Base-by-base conservation (phyloP, 2,329 filamentous ascomycete species). In the Alternaria triticimaculans region DNA sequence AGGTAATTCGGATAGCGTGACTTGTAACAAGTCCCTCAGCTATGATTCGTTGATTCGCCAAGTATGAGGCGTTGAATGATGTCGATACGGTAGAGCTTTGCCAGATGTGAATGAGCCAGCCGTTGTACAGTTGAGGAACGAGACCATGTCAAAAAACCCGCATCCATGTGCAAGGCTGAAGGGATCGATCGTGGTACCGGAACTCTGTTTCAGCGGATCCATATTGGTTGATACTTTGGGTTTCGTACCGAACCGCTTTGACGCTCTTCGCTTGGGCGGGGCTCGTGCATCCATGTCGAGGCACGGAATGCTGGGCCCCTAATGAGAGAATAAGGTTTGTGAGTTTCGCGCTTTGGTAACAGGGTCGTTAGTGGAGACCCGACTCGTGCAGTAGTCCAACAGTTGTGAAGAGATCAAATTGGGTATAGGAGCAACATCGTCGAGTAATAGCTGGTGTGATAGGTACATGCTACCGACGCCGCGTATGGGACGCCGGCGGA, bases 1-100 rank as follows among this genome's bases (percentile, higher is more conserved):
- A 63, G 65, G 68, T 70, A 58, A 70, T 72, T 25, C 44, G 58
- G 58, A 64, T 72, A 67, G 68, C 63, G 65, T 53, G 51, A 59
- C 57, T 51, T 55, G 50, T 23, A 41, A 50, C 46, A 37, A 20
- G 48, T 59, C 61, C 63, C 25, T 30, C 33, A 44, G 25, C 33
- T 49, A 43, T 66, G 59, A 67, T 60, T 70, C 55, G 68, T 53
- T 57, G 49, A 44, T 49, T 14, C 23, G 33, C 41, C 46, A 46
- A 23, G 9, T 15, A 37, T 41, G 53, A 55, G 46, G 60, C 53
- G 45, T 53, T 51, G 55, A 25, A 54, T 49, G 49, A 48, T 59
- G 41, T 26, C 48, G 25, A 55, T 49, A 46, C 48, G 56, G 30
- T 49, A 55, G 33, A 55, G 49, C 60, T 53, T 54, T 46, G 57